Conservation (phyloP, 192 early-diverging fungal species). For the Blastocladiella britannica region DNA sequence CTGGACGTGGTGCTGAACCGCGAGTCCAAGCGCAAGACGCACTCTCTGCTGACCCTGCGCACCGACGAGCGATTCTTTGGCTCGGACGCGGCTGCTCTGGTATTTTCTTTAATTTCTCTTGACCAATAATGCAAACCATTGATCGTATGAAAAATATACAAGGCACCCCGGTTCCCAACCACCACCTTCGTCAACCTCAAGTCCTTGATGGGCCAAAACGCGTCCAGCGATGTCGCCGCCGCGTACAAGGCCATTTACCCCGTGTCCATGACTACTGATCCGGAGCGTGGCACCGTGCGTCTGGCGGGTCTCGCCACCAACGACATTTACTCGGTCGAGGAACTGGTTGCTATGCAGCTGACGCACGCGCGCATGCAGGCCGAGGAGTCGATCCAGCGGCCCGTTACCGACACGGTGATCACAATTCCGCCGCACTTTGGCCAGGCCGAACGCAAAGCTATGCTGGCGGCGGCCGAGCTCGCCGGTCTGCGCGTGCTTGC, state of each 20-base stretch:
- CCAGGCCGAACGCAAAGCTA: conserved; percentile 73
- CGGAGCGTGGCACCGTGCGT: conserved; percentile 37
- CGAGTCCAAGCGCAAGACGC: conserved; percentile 89
- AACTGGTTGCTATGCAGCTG: conserved; percentile 87
- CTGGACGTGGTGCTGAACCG: conserved; percentile 88
- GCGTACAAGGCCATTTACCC: conserved; percentile 40
- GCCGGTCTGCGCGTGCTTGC: conserved; percentile 62
- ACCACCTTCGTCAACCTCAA: conserved; percentile 67
- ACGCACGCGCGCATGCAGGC: conserved; percentile 71
- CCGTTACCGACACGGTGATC: conserved; percentile 71
- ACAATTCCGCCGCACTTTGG: conserved; percentile 77
- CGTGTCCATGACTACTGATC: conserved; percentile 55
- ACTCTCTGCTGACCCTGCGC: conserved; percentile 48
- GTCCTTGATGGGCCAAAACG: conserved; percentile 56
- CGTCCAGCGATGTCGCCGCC: conserved; percentile 34
- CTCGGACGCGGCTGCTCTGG: conserved; percentile 56
- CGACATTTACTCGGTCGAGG: conserved; percentile 44
- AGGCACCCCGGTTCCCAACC: conserved; percentile 65
- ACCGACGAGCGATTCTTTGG: conserved; percentile 64
- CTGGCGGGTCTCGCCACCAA: no score
- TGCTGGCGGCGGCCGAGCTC: conserved; percentile 80
- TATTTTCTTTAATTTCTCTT: conserved; percentile 9
- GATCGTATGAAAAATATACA: conserved; percentile 2
- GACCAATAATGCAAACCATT: not conserved
- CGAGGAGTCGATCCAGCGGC: conserved; percentile 44